phyloP scores from a whole-genome alignment of 2,329 filamentous ascomycete genomes.

The Trichophaea hybrida region DNA sequence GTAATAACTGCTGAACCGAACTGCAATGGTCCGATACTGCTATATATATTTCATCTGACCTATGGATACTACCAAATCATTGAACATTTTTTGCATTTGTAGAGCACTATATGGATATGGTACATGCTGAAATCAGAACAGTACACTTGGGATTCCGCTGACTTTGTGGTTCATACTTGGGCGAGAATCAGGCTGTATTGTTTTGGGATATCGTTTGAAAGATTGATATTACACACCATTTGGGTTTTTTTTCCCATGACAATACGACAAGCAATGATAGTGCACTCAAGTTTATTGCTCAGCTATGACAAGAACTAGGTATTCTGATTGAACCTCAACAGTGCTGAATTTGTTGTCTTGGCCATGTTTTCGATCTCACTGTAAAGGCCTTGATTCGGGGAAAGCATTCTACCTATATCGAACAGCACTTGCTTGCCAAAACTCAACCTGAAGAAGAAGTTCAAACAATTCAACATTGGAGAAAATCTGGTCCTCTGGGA shows the following conservation, averaged over 20 bases:
- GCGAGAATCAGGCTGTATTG: constrained; percentile 6
- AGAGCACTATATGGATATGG: too few relatives aligned
- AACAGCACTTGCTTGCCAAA: not conserved
- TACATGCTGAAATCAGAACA: too few relatives aligned
- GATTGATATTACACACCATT: not conserved
- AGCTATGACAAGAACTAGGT: not conserved
- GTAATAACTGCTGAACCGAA: too few relatives aligned
- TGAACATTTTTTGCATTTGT: too few relatives aligned
- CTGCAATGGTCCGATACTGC: too few relatives aligned
- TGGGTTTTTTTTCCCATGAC: constrained; percentile 10
- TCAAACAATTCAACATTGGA: not conserved
- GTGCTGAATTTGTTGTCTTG: constrained; percentile 3
- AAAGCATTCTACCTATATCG: not conserved
- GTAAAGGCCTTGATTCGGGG: constrained; percentile 13
- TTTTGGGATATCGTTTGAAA: constrained; percentile 1
- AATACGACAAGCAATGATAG: constrained; percentile 10
- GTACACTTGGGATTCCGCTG: not conserved
- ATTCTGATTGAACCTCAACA: not conserved
- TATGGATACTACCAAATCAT: too few relatives aligned
- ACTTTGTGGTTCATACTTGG: constrained; percentile 3
- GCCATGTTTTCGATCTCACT: constrained; percentile 11
- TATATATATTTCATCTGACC: too few relatives aligned
- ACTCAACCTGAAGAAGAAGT: not conserved
- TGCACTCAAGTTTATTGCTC: not conserved
- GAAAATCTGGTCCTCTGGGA: constrained; percentile 6